A percentile compares a stretch with the other conserved stretches of the same genome.
phyloP scores from a whole-genome alignment of 257 asterid species.

The Solanum virginianum region DNA sequence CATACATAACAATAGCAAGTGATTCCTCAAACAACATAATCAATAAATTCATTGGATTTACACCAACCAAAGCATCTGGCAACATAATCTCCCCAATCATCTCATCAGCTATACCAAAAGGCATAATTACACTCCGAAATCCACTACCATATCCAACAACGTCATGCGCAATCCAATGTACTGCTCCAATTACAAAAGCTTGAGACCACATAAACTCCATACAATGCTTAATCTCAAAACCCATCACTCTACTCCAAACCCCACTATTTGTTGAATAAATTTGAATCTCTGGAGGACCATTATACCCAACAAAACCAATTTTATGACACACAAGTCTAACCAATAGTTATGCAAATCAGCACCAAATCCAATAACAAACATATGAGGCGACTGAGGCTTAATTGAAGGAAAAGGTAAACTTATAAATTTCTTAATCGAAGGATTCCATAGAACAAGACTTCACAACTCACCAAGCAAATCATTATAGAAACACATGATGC shows the following conservation, averaged over 20 bases:
- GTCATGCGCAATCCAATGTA: slow-evolving; percentile 42
- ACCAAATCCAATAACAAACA: slow-evolving; percentile 42
- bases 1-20: slow-evolving; percentile 1
- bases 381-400: slow-evolving; percentile 15
- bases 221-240: slow-evolving; percentile 2
- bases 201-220: slow-evolving; percentile 29
- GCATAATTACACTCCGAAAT: slow-evolving; percentile 13
- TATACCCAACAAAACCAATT: neutral
- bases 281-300: slow-evolving; percentile 29
- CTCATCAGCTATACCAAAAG: slow-evolving; percentile 30
- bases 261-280: slow-evolving; percentile 21
- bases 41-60: neutral
- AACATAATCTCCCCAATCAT: slow-evolving; percentile 26
- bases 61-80: slow-evolving; percentile 4
- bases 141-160: neutral
- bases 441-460: slow-evolving; percentile 37
- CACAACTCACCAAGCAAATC: slow-evolving; percentile 11
- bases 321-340: slow-evolving; percentile 35
- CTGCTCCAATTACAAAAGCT: slow-evolving; percentile 21
- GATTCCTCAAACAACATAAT: slow-evolving; percentile 9
- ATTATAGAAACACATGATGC: neutral
- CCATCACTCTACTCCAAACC: slow-evolving; percentile 25
- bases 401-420: slow-evolving; percentile 17
- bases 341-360: slow-evolving; percentile 13
- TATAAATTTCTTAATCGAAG: slow-evolving; percentile 20